Evolutionary conservation across 2,329 filamentous ascomycete species (phyloP), one percentile per base, ranked within the genome.

Genomic region (Aspergillus flavus): DNA sequence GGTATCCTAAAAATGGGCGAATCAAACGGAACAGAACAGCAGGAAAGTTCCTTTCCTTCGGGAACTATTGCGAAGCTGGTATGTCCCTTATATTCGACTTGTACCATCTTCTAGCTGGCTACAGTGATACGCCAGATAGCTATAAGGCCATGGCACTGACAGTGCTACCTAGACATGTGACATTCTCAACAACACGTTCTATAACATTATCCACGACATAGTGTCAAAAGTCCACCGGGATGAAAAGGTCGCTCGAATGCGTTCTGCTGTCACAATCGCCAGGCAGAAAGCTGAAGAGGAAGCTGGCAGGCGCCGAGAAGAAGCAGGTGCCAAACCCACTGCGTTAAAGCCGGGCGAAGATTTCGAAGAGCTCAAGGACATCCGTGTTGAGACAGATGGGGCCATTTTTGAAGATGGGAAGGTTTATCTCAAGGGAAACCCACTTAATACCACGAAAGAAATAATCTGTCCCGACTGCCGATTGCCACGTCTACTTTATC

Each of bases 401-500:
- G 84, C 84, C 7, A 76, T 82, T 28, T 85, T 83, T 69, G 82
- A 86, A 60, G 80, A 81, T 58, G 84, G 84, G 23, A 81, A 82
- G 63, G 81, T 86, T 7, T 81, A 80, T 59, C 78, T 87, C 56
- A 85, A 85, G 64, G 85, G 85, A 48, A 87, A 87, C 68, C 84
- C 85, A 10, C 80, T 89, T 67, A 81, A 86, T 67, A 86, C 83
- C 3, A 84, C 84, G 46, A 84, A 85, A 53, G 84, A 89, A 59
- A 85, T 87, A 36, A 80, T 85, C 69, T 89, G 87, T 73, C 83
- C 85, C 19, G 83, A 85, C 66, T 89, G 87, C 75, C 85, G 85
- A 67, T 80, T 87, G 46, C 86, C 86, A 2, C 84, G 84, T 61
- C 80, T 88, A 4, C 81, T 86, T 68, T 85, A 88, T 68, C 86